Conservation (phyloP, 2,329 filamentous ascomycete genomes). For the Fusarium compactum region DNA sequence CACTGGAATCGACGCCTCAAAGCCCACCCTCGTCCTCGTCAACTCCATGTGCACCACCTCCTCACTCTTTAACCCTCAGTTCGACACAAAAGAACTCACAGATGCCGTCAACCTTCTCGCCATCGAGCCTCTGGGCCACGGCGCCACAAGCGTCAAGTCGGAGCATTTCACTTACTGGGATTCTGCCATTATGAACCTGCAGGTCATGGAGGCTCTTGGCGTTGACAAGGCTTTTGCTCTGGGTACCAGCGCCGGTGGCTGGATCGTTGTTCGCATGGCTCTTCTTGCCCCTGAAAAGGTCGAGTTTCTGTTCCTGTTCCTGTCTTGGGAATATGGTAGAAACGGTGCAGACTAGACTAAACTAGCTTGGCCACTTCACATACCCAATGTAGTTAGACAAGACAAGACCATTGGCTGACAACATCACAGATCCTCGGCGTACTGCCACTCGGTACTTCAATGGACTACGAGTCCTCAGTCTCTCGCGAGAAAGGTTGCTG, state of each 20-base stretch:
- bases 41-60: constrained; percentile 65
- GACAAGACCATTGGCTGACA: constrained; percentile 15
- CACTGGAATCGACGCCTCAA: constrained; percentile 59
- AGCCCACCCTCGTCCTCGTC: constrained; percentile 64
- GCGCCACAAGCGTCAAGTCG: constrained; percentile 55
- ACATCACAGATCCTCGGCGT: constrained; percentile 59
- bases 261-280: constrained; percentile 64
- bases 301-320: constrained; percentile 14
- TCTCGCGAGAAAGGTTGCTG: constrained; percentile 62
- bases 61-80: constrained; percentile 60
- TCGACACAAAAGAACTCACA: constrained; percentile 55
- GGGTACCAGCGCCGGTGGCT: constrained; percentile 66
- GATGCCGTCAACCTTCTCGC: constrained; percentile 62
- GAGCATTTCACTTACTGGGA: constrained; percentile 70
- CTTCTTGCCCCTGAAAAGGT: constrained; percentile 62
- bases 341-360: not conserved
- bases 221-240: constrained; percentile 62
- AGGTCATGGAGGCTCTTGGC: constrained; percentile 65
- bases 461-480: constrained; percentile 64
- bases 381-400: constrained; percentile 6
- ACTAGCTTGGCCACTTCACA: not conserved
- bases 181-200: constrained; percentile 64
- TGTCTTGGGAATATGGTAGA: not conserved
- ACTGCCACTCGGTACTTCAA: constrained; percentile 62
- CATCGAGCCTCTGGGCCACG: constrained; percentile 66